phyloP scores from a whole-genome alignment of 1,284 basidiomycete genomes.

The Microbotryum saponariae region DNA sequence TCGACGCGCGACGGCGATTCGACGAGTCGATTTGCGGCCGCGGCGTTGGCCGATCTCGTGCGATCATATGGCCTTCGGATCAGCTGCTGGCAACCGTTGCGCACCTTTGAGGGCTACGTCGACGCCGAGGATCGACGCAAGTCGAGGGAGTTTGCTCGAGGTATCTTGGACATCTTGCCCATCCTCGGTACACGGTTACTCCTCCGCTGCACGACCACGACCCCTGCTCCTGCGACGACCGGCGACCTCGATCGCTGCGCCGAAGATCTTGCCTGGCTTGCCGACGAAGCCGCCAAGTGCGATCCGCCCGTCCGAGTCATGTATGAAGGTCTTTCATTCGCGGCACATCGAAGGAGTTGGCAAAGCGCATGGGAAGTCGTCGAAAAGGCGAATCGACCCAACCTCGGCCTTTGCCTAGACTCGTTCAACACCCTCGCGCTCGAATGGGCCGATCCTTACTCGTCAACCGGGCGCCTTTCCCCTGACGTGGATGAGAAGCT shows the following conservation, averaged over 20 bases:
- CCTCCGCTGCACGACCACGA: slow-evolving; percentile 31
- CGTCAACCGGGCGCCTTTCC: slow-evolving; percentile 26
- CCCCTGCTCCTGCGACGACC: slow-evolving; percentile 31
- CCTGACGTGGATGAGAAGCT: slow-evolving; percentile 32
- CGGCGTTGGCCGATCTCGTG: slow-evolving; percentile 33
- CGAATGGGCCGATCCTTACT: slow-evolving; percentile 39
- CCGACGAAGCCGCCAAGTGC: slow-evolving; percentile 32
- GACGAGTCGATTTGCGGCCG: slow-evolving; percentile 34
- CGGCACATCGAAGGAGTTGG: slow-evolving; percentile 38
- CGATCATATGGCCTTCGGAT: slow-evolving; percentile 34
- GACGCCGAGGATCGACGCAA: slow-evolving; percentile 17
- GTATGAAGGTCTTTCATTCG: slow-evolving; percentile 31
- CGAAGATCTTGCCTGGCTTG: slow-evolving; percentile 36
- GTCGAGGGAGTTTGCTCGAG: slow-evolving; percentile 28
- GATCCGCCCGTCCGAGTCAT: slow-evolving; percentile 30
- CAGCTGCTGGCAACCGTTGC: slow-evolving; percentile 41
- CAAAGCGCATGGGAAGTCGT: slow-evolving; percentile 40
- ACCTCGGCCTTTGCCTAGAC: slow-evolving; percentile 43
- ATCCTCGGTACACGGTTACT: slow-evolving; percentile 30
- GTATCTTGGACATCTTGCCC: slow-evolving; percentile 30
- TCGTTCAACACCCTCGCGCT: slow-evolving; percentile 43
- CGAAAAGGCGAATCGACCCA: slow-evolving; percentile 34
- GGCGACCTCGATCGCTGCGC: slow-evolving; percentile 33
- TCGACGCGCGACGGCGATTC: slow-evolving; percentile 22
- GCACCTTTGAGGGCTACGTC: slow-evolving; percentile 41